Evolutionary conservation across 331 rosid genomes (phyloP).

Genomic region (Quercus phellos): DNA sequence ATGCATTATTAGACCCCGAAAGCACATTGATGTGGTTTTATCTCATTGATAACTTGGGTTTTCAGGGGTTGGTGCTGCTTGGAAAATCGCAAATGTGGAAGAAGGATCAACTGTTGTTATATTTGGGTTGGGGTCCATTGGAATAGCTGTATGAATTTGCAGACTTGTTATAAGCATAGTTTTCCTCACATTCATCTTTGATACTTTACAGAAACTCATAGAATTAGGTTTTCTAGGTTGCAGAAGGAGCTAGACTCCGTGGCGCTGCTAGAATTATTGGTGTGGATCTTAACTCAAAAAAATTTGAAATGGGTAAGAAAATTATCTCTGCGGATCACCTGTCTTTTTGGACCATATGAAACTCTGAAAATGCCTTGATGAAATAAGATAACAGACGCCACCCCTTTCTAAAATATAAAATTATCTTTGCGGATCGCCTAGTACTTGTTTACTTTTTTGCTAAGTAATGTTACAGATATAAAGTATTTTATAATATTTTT

Average conservation of each 20-base stretch:
- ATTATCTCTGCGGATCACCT: not conserved
- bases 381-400: not conserved
- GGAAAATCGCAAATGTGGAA: slow-evolving; percentile 80
- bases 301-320: slow-evolving; percentile 56
- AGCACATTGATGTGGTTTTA: not conserved
- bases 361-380: not conserved
- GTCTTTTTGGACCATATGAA: not conserved
- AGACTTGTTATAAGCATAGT: not conserved
- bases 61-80: slow-evolving; percentile 90
- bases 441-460: too few species aligned
- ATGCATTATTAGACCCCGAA: not conserved
- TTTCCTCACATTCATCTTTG: not conserved
- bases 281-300: slow-evolving; percentile 65
- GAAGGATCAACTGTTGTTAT: slow-evolving; percentile 74
- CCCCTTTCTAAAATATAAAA: too few species aligned
- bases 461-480: too few species aligned
- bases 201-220: not conserved
- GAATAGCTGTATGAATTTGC: slow-evolving; percentile 64
- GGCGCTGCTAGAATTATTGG: slow-evolving; percentile 83
- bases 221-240: slow-evolving; percentile 47
- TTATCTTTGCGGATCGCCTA: too few species aligned
- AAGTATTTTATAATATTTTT: too few species aligned
- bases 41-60: not conserved
- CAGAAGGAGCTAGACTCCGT: slow-evolving; percentile 90
- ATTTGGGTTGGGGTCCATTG: slow-evolving; percentile 83